Evolutionary conservation across 805 yeast genomes (phyloP).

Genomic region (Kodamaea leandrae): DNA sequence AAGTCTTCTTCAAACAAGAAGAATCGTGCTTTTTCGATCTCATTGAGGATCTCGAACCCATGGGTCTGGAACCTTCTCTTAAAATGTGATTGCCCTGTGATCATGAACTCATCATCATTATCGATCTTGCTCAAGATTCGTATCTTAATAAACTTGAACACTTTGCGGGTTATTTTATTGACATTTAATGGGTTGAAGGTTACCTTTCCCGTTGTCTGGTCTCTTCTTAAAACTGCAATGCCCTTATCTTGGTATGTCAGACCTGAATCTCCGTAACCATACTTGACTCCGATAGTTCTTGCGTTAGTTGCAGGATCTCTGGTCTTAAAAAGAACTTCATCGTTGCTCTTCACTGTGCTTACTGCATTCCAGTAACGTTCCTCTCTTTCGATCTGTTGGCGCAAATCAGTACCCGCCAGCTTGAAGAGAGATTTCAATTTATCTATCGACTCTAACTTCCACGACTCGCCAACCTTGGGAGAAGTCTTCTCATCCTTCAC

Average conservation of each 20-base stretch:
- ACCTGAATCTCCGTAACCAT: conserved; percentile 91
- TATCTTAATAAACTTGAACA: conserved; percentile 54
- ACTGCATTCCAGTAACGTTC: conserved; percentile 60
- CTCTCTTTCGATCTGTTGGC: conserved; percentile 58
- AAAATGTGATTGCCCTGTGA: conserved; percentile 57
- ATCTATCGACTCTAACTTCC: conserved; percentile 75
- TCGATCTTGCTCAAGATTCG: conserved; percentile 48
- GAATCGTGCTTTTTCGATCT: conserved; percentile 65
- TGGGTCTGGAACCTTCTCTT: conserved; percentile 17
- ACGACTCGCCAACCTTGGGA: conserved; percentile 61
- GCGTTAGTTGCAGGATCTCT: conserved; percentile 48
- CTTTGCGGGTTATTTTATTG: conserved; percentile 34
- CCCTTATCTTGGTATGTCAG: conserved; percentile 75
- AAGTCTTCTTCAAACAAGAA: conserved; percentile 86
- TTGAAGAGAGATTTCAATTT: conserved; percentile 53
- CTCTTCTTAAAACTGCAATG: conserved; percentile 63
- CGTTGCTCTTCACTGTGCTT: conserved; percentile 44
- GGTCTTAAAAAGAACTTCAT: conserved; percentile 67
- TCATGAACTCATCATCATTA: conserved; percentile 49
- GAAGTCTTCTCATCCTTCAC: conserved; percentile 27
- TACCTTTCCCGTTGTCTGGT: conserved; percentile 34
- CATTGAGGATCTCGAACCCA: conserved; percentile 39
- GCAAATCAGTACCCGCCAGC: conserved; percentile 50
- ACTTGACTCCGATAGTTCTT: conserved; percentile 73
- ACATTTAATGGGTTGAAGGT: conserved; percentile 32